Conservation (phyloP, 768 basidiomycete species). For the Naematelia encephala region DNA sequence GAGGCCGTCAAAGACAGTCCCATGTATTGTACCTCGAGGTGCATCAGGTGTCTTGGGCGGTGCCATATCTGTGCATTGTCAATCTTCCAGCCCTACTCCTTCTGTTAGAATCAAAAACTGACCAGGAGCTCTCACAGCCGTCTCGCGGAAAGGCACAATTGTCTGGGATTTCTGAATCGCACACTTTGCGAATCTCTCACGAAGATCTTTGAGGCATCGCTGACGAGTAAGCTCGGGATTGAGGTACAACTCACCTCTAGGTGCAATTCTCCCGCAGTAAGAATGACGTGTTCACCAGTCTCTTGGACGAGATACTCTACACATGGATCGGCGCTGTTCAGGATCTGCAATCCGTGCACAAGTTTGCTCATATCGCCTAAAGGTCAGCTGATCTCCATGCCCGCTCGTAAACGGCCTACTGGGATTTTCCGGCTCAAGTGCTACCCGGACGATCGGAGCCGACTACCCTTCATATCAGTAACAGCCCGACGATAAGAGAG, state of each 20-base stretch:
- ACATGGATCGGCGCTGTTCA: constrained; percentile 93
- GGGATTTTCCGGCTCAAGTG: constrained; percentile 72
- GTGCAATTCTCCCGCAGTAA: constrained; percentile 93
- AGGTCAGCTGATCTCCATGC: not conserved
- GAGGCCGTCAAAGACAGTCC: constrained; percentile 64
- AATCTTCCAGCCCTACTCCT: not conserved
- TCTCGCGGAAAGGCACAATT: constrained; percentile 97
- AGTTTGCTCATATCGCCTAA: constrained; percentile 80
- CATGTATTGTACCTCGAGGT: constrained; percentile 72
- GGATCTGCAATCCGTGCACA: constrained; percentile 76
- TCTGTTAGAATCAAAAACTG: constrained; percentile 12
- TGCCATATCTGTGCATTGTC: constrained; percentile 67
- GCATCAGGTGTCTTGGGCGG: constrained; percentile 69
- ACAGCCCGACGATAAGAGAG: not conserved
- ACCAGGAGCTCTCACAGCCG: constrained; percentile 77
- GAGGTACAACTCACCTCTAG: constrained; percentile 65
- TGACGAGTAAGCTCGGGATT: constrained; percentile 47
- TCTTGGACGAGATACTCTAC: constrained; percentile 96
- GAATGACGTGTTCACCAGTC: constrained; percentile 94
- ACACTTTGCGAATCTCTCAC: constrained; percentile 88
- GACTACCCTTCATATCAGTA: constrained; percentile 54
- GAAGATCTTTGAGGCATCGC: constrained; percentile 94
- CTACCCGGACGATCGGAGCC: constrained; percentile 90
- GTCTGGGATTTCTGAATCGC: constrained; percentile 92
- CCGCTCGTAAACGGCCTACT: constrained; percentile 49